Base-by-base conservation (phyloP, 805 yeast species). In the Metschnikowia santaceciliae region DNA sequence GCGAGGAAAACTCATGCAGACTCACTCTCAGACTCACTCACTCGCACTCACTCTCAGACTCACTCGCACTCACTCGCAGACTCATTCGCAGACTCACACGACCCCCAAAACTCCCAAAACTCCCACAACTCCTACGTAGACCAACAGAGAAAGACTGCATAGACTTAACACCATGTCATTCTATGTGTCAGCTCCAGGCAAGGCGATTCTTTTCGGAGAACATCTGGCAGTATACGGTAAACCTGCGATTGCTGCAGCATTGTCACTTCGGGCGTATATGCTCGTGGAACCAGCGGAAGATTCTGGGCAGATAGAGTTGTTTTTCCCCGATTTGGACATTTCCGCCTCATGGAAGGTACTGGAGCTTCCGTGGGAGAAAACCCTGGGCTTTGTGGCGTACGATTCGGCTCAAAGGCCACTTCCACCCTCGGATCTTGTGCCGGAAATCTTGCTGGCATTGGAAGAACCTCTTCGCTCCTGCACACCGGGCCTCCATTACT, bases 221-320 rank as follows among this genome's bases (percentile, higher is more conserved):
- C 99, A 94, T 63, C 88, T 97, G 6, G 98, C 95, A 1, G 99
- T 94, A 0, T 88, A 88, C 65, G 84, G 88, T 42, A 88, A 84
- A 72, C 97, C 97, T 1, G 98, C 97, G 11, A 88, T 94, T 47
- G 98, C 99, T 1, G 97, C 98, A 0, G 94, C 97, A 3, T 79
- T 92, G 8, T 85, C 94, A 6, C 72, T 94, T 51, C 79, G 97
- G 61, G 88, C 97, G 0, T 92, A 89, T 60, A 68, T 91, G 6
- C 69, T 87, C 19, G 94, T 88, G 1, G 67, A 82, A 2, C 75
- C 79, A 17, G 72, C 70, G 51, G 55, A 72, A 0, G 75, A 78
- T 14, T 59, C 63, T 0, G 74, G 91, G 42, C 61, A 60, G 47
- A 71, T 92, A 54, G 89, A 88, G 57, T 90, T 42, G 46, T 42